These are phyloP conservation scores for Planoprotostelium fungivorum DNA, from an alignment of 78 protist genomes.

Conservation along the genomic window DNA sequence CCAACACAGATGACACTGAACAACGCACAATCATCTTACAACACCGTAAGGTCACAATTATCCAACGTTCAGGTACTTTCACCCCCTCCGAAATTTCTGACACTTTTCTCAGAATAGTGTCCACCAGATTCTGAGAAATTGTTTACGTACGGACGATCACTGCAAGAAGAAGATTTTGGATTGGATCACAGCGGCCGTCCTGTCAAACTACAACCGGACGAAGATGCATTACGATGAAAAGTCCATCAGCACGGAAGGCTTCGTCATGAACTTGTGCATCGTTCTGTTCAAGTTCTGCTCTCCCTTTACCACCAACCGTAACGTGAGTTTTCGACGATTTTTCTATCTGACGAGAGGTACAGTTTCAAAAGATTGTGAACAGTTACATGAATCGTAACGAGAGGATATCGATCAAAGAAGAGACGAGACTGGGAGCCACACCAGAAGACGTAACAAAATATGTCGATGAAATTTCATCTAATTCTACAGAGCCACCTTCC, in stretches of 20 bases:
- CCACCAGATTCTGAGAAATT: not conserved
- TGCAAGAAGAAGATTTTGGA: not conserved
- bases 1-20: not conserved
- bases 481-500: not conserved
- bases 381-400: not conserved
- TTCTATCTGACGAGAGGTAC: not conserved
- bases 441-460: not conserved
- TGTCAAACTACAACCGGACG: slow-evolving; percentile 10
- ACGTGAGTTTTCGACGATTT: not conserved
- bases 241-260: slow-evolving; percentile 36
- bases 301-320: not conserved
- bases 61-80: not conserved
- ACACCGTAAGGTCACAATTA: not conserved
- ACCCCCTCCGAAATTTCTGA: not conserved
- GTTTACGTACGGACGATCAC: not conserved
- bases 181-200: not conserved
- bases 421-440: not conserved
- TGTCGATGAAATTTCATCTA: not conserved
- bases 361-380: not conserved
- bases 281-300: slow-evolving; percentile 34
- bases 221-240: slow-evolving; percentile 22
- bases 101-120: not conserved
- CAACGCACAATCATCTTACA: not conserved
- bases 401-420: not conserved
- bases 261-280: slow-evolving; percentile 24